Evolutionary conservation across 2,329 filamentous ascomycete species (phyloP).

Genomic region (Dryadomyces quercivorus): DNA sequence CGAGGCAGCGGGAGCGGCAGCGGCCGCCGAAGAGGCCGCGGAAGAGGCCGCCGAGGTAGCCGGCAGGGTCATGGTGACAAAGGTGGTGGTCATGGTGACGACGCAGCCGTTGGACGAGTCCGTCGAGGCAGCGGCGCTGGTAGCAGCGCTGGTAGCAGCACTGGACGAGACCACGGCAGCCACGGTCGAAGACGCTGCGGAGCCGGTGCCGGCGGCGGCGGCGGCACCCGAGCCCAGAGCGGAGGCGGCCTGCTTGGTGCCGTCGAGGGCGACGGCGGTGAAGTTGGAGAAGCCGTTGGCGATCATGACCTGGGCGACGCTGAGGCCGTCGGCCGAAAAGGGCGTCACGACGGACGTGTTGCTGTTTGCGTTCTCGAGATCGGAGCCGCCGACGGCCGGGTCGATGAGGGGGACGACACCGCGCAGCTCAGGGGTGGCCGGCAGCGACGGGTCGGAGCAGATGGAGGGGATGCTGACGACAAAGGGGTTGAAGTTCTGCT

Average conservation of each 20-base stretch:
- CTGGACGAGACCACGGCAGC: constrained; percentile 4
- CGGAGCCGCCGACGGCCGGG: constrained; percentile 45
- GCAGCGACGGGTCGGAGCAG: constrained; percentile 51
- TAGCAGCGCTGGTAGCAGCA: background rate
- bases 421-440: constrained; percentile 45
- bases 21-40: background rate
- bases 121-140: background rate
- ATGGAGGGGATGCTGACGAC: constrained; percentile 46
- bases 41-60: background rate
- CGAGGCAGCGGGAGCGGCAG: background rate
- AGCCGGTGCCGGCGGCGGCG: constrained; percentile 15
- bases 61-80: background rate
- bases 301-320: constrained; percentile 50
- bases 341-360: constrained; percentile 36
- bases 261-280: constrained; percentile 23
- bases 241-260: constrained; percentile 12
- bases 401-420: constrained; percentile 58
- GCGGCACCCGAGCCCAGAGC: constrained; percentile 24
- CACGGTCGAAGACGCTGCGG: constrained; percentile 7
- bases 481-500: constrained; percentile 32
- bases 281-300: constrained; percentile 54
- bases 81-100: background rate
- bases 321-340: constrained; percentile 47
- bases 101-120: background rate
- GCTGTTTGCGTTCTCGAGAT: constrained; percentile 48